Percentiles rank a stretch among this genome's conserved stretches.
Conservation (phyloP, 2,329 filamentous ascomycete species). For the Botryotinia narcissicola region DNA sequence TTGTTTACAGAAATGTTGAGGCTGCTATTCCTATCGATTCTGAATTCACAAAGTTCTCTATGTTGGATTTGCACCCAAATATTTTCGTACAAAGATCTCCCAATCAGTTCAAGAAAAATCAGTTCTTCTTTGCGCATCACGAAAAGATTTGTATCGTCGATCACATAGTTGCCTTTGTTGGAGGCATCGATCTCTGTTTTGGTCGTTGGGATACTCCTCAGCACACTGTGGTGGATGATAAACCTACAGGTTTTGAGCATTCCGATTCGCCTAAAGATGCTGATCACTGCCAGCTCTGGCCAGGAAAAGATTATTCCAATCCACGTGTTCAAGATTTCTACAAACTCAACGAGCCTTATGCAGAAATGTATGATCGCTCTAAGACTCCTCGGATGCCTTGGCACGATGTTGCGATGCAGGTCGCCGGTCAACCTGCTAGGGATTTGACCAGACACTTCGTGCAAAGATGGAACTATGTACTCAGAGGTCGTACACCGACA, state of each 20-base stretch:
- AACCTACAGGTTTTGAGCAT: constrained; percentile 88
- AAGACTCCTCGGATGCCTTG: constrained; percentile 93
- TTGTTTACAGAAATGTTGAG: constrained; percentile 96
- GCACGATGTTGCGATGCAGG: constrained; percentile 98
- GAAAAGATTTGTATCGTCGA: constrained; percentile 98
- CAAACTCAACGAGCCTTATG: constrained; percentile 87
- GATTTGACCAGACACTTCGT: constrained; percentile 96
- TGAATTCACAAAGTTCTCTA: constrained; percentile 94
- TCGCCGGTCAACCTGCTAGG: constrained; percentile 91
- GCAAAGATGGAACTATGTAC: constrained; percentile 95
- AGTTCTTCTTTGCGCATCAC: constrained; percentile 99
- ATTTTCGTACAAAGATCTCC: constrained; percentile 94
- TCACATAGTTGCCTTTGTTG: constrained; percentile 92
- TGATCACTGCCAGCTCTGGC: constrained; percentile 93
- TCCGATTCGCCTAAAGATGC: constrained; percentile 76
- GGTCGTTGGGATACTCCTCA: constrained; percentile 96
- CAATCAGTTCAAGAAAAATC: constrained; percentile 97
- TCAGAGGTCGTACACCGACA: constrained; percentile 88
- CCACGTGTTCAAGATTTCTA: constrained; percentile 95
- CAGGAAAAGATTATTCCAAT: constrained; percentile 98
- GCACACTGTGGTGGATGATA: constrained; percentile 87
- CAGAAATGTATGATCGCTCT: constrained; percentile 96
- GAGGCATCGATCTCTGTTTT: constrained; percentile 94
- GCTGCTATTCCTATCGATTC: constrained; percentile 97
- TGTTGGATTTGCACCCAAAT: constrained; percentile 93